Base-by-base conservation (phyloP, 2,329 filamentous ascomycete species). In the Teratosphaeria gauchensis region DNA sequence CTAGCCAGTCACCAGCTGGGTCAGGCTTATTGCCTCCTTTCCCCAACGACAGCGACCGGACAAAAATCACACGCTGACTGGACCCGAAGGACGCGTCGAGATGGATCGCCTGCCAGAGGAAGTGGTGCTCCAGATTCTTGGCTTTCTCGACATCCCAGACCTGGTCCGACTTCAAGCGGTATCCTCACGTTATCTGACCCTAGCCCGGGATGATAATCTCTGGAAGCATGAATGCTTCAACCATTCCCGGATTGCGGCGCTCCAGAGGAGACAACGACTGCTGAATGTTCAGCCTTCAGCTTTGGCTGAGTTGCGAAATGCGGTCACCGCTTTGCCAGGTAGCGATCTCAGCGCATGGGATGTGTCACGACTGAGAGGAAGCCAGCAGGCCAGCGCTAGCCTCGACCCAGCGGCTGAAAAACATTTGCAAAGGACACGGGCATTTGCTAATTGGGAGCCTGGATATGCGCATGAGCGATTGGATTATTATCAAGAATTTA, bases 401-500 rank as follows among this genome's bases (percentile, higher is more conserved):
- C 51, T 42, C n/a, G 64, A 66, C 51, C 58, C 64, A 30, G 57
- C 42, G 5, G 58, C 56, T 11, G 59, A 63, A 24, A 66, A 64
- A 14, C 58, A 59, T 31, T 54, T 56, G 4, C 68, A 67, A 51
- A 59, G 64, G 8, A 74, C 76, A 24, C 81, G 84, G 55, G 81
- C 89, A 59, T 77, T 88, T 68, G 85, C 86, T 4, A 90, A 90
- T 65, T 96, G 91, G 91, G 90, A 96, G 65, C 89, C 89, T 0
- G 84, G 83, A 0, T 90, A 87, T 63, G 82, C 85, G 0, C 76
- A 74, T 4, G 91, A 96, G 73, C 78, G 78, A 48, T 79, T 92
- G 21, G 84, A 88, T 54, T 96, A 90, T 87, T 96, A 95, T 71
- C 82, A 88, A 58, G 92, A 96, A 72, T 96, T 91, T 69, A 87